Conservation (phyloP, 2,329 filamentous ascomycete species). For the Onygenales sp. region DNA sequence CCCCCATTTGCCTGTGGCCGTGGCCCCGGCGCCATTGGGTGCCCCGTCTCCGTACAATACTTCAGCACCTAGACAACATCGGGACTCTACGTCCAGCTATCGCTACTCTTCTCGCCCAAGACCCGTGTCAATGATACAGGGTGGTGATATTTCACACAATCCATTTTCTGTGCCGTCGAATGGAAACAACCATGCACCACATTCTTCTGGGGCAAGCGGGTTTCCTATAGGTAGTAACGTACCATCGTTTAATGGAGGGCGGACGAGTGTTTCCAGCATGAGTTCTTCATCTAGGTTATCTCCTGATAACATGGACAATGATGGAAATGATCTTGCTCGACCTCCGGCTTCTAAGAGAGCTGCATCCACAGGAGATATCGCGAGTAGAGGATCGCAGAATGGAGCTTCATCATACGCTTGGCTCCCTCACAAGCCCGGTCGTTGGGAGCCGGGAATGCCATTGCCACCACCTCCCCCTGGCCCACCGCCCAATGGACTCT, state of each 20-base stretch:
- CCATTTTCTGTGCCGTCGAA: neutral
- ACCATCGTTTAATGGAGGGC: neutral
- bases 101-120: conserved; percentile 6
- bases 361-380: conserved; percentile 35
- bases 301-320: neutral
- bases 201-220: neutral
- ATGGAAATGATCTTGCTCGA: conserved; percentile 16
- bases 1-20: neutral
- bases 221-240: neutral
- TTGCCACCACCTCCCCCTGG: conserved; percentile 39
- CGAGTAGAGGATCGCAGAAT: conserved; percentile 25
- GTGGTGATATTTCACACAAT: neutral
- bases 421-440: conserved; percentile 12
- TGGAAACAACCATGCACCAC: neutral
- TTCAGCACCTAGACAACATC: neutral
- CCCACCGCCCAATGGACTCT: conserved; percentile 27
- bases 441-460: conserved; percentile 38
- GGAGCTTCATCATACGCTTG: conserved; percentile 22
- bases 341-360: conserved; percentile 35
- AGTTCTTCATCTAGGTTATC: neutral
- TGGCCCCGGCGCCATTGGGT: neutral
- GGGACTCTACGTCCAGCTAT: neutral
- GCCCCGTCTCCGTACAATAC: neutral
- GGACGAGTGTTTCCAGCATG: neutral
- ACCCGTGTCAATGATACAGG: conserved; percentile 7